Base-by-base conservation (phyloP, 176 grass and related monocot species). In the Carex kokanica region DNA sequence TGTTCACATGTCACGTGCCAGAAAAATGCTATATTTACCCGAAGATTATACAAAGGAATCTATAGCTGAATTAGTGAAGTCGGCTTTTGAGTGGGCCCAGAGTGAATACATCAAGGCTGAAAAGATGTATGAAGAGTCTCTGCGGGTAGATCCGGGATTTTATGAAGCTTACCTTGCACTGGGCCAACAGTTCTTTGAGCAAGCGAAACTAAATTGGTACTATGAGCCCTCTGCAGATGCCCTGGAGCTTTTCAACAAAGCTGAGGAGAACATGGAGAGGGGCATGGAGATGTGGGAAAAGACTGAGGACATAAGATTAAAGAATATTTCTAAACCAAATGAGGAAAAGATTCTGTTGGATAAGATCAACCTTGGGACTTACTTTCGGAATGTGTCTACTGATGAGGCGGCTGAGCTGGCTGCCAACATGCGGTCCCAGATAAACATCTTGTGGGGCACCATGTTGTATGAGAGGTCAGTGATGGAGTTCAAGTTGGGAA, bases 391-490 rank as follows among this genome's bases (percentile, higher is more conserved):
- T 43, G 16, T 90, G 4, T 84, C 90, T 6, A 27, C 68, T 8
- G 86, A 92, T 52, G 88, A 92, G 86, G 84, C 86, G 45, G 87
- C 89, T 53, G 81, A 92, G 57, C 88, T 88, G 45, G 82, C 86
- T 69, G 71, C 84, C 36, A 89, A 75, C 49, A 84, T 95, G 69
- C 85, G 72, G 60, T 89, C 93, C 55, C 93, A 92, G 60, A 84
- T 95, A 81, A 90, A 92, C 62, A 95, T 90, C 81, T 75, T 92
- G 88, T 95, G 93, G 90, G 90, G 86, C 55, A 89, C 90, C 31
- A 90, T 95, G 63, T 84, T 95, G 62, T 95, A 95, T 87, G 90
- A 92, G 58, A 86, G 93, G 10, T 95, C 93, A 3, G 14, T 95
- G 18, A 79, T 95, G 60, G 93, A 95, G 83, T 95, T 87, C 79